Conservation (phyloP, 139 green algal species). For the Tetraselmis chui region DNA sequence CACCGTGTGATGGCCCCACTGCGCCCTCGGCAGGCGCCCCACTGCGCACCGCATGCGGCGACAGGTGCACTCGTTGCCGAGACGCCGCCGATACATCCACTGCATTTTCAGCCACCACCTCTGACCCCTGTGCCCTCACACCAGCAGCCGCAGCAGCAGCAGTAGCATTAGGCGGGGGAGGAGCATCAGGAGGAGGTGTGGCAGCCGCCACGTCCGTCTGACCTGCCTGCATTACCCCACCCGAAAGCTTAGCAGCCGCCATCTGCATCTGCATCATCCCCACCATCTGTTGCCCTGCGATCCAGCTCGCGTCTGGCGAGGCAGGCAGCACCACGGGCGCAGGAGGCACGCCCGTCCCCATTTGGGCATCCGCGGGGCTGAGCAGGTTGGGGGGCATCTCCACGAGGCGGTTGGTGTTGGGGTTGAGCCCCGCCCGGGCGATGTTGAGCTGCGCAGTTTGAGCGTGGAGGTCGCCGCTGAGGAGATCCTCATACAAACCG, state of each 20-base stretch:
- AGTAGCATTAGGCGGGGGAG: too few species aligned
- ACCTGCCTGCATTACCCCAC: not conserved
- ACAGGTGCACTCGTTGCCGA: not conserved
- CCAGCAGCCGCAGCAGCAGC: too few species aligned
- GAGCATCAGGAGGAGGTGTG: not conserved
- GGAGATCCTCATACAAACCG: not conserved
- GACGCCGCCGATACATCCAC: too few species aligned
- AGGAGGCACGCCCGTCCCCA: not conserved
- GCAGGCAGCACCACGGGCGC: not conserved
- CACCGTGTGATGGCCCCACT: too few species aligned
- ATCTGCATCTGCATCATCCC: not conserved
- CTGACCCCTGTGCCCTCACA: too few species aligned
- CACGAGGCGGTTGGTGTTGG: not conserved
- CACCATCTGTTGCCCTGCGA: not conserved
- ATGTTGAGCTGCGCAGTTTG: not conserved
- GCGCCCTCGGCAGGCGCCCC: too few species aligned
- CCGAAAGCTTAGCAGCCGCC: not conserved
- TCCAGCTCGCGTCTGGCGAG: not conserved
- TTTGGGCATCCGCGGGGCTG: not conserved
- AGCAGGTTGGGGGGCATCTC: not conserved
- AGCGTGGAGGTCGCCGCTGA: not conserved
- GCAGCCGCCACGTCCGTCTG: too few species aligned
- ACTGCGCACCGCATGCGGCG: not conserved
- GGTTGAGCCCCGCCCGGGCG: not conserved
- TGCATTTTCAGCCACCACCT: too few species aligned